Evolutionary conservation across 257 asterid genomes (phyloP), one percentile per base, ranked within the genome.

Genomic region (Rehmannia glutinosa): DNA sequence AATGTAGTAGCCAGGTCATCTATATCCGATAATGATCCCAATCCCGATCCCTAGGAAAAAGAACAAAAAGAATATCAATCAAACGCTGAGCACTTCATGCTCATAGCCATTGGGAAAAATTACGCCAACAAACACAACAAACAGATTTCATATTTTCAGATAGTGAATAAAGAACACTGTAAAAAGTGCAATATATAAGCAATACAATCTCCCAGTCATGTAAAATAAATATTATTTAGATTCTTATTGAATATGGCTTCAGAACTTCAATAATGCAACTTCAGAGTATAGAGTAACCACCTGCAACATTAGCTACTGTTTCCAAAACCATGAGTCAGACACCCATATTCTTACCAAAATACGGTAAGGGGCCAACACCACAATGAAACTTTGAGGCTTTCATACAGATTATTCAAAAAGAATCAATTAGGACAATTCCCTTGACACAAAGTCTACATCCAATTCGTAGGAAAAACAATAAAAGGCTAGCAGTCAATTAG

Each of bases 1-100:
- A 93, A 93, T 55, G 95, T 93, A 68, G 98, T 90, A 54, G 96
- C 89, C 69, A 93, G 80, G 77, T 93, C 97, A 83, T 93, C 97
- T 32, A 86, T 73, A 28, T 90, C 97, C 21, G 97, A 84, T 72
- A 87, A 62, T 49, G 96, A 86, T 71, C 96, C 95, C 68, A 89
- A 67, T 55, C 89, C 96, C 13, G 93, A 90, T 51, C 87, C 96
- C 97, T 90, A 25, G 41, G 62, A 36, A 49, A 67, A 38, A 67
- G 50, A 57, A 43, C 5, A 67, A 16, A 21, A 36, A 41, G 6
- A 66, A 36, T 6, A 54, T 16, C 42, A 61, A 39, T 68, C 63
- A 68, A 32, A 21, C 33, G 57, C 21, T 28, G 46, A 56, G 52
- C 60, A 58, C 28, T 24, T 4, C 2, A 19, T 62, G 64, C 38